These are phyloP conservation scores for Quercus tomentella DNA, from an alignment of 331 rosid genomes.

Conservation along the genomic window DNA sequence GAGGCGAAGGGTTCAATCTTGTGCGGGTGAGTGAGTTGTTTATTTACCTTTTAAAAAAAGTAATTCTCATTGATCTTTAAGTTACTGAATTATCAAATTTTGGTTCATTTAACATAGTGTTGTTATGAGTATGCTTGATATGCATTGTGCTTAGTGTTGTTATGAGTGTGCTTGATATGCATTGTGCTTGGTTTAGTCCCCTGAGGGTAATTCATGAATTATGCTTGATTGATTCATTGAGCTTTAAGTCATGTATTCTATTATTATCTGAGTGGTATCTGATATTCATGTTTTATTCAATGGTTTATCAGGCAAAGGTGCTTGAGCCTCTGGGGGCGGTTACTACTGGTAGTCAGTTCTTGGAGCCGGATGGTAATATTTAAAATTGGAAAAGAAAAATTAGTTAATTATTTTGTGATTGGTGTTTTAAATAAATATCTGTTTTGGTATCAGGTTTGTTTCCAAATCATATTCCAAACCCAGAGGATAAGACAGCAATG, in stretches of 20 bases:
- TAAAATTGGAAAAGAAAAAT: conserved; percentile 15
- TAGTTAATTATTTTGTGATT: neutral
- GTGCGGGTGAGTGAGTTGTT: neutral
- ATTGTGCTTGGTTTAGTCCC: neutral
- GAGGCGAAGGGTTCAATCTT: neutral
- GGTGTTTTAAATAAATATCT: conserved; percentile 1
- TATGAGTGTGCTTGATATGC: neutral
- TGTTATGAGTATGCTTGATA: neutral
- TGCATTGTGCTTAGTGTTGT: neutral
- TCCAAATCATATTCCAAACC: conserved; percentile 95
- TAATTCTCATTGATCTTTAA: neutral
- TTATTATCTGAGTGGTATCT: neutral
- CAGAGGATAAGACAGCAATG: conserved; percentile 98
- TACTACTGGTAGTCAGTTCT: conserved; percentile 89
- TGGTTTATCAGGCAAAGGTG: conserved; percentile 69
- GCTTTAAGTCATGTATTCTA: neutral
- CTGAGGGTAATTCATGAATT: neutral
- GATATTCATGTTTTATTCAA: conserved; percentile 3
- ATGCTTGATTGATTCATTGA: neutral
- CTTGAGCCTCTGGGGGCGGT: conserved; percentile 93
- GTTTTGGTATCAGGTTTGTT: conserved; percentile 66
- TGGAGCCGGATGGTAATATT: conserved; percentile 96
- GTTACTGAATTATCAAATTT: neutral
- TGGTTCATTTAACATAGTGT: neutral
- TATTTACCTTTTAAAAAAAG: neutral